phyloP scores from a whole-genome alignment of 371 early-diverging fungal genomes.

The Mortierella sp. region DNA sequence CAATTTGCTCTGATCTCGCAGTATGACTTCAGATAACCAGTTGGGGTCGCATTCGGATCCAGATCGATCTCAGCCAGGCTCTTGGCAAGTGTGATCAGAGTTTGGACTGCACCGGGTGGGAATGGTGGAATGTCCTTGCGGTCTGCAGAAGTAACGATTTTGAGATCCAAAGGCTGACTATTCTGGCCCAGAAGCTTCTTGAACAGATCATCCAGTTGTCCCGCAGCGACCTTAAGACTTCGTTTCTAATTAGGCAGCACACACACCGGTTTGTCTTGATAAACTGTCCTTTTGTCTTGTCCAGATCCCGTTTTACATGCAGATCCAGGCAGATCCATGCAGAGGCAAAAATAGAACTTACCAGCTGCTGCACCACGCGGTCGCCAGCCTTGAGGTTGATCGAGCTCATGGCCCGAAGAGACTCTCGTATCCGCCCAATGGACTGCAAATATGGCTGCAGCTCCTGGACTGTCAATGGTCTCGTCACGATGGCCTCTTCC shows the following conservation, averaged over 20 bases:
- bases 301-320: background rate
- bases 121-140: slow-evolving; percentile 51
- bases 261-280: too few species aligned
- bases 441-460: slow-evolving; percentile 64
- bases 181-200: slow-evolving; percentile 63
- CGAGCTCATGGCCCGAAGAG: slow-evolving; percentile 64
- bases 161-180: slow-evolving; percentile 64
- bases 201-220: slow-evolving; percentile 67
- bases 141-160: slow-evolving; percentile 48
- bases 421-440: slow-evolving; percentile 67
- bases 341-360: slow-evolving; percentile 19
- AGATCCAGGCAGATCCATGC: background rate
- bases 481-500: slow-evolving; percentile 77
- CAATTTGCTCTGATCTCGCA: slow-evolving; percentile 46
- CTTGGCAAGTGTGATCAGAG: slow-evolving; percentile 30
- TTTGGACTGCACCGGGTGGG: slow-evolving; percentile 21
- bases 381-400: slow-evolving; percentile 66
- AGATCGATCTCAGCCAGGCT: slow-evolving; percentile 42
- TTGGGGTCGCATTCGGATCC: slow-evolving; percentile 41
- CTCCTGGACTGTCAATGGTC: slow-evolving; percentile 63
- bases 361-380: slow-evolving; percentile 64
- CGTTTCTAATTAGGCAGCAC: slow-evolving; percentile 59
- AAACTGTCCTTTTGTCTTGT: background rate
- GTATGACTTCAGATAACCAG: slow-evolving; percentile 47
- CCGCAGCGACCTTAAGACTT: slow-evolving; percentile 65